These are phyloP conservation scores for Leccinum aurantiacum DNA, from an alignment of 768 basidiomycete genomes.

Conservation along the genomic window DNA sequence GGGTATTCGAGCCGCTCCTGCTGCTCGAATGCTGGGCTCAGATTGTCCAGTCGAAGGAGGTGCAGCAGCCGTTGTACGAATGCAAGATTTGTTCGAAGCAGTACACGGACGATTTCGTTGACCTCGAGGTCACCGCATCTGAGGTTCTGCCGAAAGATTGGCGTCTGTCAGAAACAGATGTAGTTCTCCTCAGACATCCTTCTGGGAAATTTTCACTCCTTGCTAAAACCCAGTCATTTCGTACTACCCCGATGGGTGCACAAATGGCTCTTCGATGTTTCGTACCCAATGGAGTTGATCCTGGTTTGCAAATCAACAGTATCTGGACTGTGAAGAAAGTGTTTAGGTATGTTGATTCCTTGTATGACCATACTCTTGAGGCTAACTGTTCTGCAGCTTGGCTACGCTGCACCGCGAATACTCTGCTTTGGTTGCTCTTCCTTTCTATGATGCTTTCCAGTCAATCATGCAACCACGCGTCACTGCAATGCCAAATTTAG, in stretches of 20 bases:
- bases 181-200: slow-evolving; percentile 73
- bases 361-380: neutral
- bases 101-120: slow-evolving; percentile 79
- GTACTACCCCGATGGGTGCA: slow-evolving; percentile 42
- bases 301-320: slow-evolving; percentile 62
- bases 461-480: slow-evolving; percentile 70
- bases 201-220: slow-evolving; percentile 56
- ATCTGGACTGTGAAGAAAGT: slow-evolving; percentile 79
- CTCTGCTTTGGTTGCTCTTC: slow-evolving; percentile 77
- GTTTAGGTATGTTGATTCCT: slow-evolving; percentile 55
- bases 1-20: slow-evolving; percentile 81
- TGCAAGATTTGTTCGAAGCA: slow-evolving; percentile 68
- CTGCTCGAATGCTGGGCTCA: slow-evolving; percentile 92
- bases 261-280: slow-evolving; percentile 63
- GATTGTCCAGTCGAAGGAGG: slow-evolving; percentile 74
- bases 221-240: slow-evolving; percentile 65
- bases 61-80: slow-evolving; percentile 49
- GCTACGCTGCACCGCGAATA: slow-evolving; percentile 93
- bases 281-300: slow-evolving; percentile 43
- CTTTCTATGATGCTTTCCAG: slow-evolving; percentile 77
- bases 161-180: slow-evolving; percentile 77
- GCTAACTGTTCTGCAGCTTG: slow-evolving; percentile 51
- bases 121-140: slow-evolving; percentile 67
- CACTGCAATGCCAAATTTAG: slow-evolving; percentile 43
- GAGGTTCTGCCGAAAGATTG: slow-evolving; percentile 66